phyloP scores from a whole-genome alignment of 148 eudicot genomes.

The Pharnaceum exiguum region DNA sequence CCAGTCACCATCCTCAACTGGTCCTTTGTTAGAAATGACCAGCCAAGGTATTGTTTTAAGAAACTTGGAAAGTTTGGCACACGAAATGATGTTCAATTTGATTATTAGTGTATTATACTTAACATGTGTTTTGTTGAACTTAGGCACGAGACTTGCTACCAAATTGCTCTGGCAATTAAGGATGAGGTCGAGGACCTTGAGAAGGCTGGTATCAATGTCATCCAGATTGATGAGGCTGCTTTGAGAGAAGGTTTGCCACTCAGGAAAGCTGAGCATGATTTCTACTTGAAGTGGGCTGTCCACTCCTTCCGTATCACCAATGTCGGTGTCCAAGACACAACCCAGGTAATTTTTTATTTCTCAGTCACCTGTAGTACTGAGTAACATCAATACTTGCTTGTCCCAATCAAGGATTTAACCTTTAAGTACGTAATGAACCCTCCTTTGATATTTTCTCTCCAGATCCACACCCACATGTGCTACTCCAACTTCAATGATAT shows the following conservation, averaged over 20 bases:
- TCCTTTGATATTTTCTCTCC: conserved; percentile 4
- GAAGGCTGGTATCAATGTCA: conserved; percentile 85
- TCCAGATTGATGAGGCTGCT: conserved; percentile 98
- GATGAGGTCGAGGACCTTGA: conserved; percentile 97
- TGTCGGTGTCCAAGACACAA: conserved; percentile 73
- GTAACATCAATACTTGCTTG: not conserved
- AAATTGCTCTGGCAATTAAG: conserved; percentile 95
- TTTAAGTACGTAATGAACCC: not conserved
- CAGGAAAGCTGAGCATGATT: conserved; percentile 84
- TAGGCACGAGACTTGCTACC: conserved; percentile 93
- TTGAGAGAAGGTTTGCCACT: conserved; percentile 91
- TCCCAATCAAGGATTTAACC: not conserved
- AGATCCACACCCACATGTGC: conserved; percentile 99
- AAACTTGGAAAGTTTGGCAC: not conserved
- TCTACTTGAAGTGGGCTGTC: conserved; percentile 97
- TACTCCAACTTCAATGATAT: conserved; percentile 97
- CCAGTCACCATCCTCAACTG: conserved; percentile 95
- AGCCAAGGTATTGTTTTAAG: conserved; percentile 58
- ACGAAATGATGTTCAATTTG: not conserved
- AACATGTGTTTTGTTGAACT: not conserved
- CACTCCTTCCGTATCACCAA: conserved; percentile 98
- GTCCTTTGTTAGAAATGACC: conserved; percentile 93
- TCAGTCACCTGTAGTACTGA: not conserved
- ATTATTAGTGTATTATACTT: not conserved
- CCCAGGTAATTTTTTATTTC: conserved; percentile 52